phyloP scores from a whole-genome alignment of 345 rosid genomes.

The Camelina neglecta region DNA sequence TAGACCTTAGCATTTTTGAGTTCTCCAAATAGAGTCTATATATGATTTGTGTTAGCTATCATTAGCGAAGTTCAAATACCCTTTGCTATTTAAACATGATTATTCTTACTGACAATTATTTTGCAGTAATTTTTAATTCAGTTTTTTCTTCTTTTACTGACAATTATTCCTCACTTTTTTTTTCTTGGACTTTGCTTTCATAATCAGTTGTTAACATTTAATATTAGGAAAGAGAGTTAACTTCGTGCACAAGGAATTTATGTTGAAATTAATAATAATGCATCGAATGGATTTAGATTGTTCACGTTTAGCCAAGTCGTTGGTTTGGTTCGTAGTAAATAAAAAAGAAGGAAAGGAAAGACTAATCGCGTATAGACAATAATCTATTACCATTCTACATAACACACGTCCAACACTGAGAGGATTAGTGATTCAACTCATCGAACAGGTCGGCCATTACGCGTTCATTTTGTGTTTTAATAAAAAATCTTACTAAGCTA shows the following conservation, averaged over 20 bases:
- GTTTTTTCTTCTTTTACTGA: not conserved
- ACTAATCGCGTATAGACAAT: constrained; percentile 22
- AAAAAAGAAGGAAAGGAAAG: not conserved
- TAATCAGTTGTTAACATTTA: constrained; percentile 13
- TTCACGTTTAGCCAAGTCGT: constrained; percentile 19
- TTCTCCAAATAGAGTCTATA: too few relatives aligned
- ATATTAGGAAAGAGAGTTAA: not conserved
- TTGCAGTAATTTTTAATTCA: not conserved
- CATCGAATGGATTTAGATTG: constrained; percentile 5
- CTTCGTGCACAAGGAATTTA: constrained; percentile 21
- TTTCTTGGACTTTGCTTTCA: not conserved
- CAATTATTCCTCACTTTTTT: not conserved
- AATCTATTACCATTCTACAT: constrained; percentile 23
- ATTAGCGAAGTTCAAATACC: not conserved
- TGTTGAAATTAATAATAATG: not conserved
- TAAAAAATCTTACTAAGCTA: not conserved
- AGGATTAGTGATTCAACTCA: constrained; percentile 10
- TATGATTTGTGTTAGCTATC: too few relatives aligned
- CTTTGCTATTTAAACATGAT: not conserved
- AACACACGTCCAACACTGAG: constrained; percentile 37
- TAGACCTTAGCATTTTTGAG: too few relatives aligned
- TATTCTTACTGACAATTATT: too few relatives aligned
- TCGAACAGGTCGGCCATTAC: constrained; percentile 29
- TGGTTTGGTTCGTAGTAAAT: not conserved
- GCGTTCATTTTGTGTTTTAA: constrained; percentile 19